Base-by-base conservation (phyloP, 1,284 basidiomycete species). In the Sphaerobolus stellatus region DNA sequence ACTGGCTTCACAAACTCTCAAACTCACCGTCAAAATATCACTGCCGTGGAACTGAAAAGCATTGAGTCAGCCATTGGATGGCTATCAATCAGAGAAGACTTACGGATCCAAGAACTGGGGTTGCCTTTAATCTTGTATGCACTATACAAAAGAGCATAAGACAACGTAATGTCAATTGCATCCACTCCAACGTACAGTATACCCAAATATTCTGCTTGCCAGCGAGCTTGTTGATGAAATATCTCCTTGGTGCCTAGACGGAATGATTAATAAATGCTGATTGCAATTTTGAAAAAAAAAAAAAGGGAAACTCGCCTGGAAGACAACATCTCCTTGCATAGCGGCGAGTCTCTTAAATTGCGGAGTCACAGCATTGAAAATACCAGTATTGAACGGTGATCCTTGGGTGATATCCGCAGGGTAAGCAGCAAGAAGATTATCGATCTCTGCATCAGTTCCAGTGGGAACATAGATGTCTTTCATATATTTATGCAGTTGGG, bases 341-440 rank as follows among this genome's bases (percentile, higher is more conserved):
- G 46, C 46, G 13, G 46, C 9, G 22, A 48, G 46, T 13, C 46
- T 20, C 29, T 48, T 48, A 48, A 25, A 48, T 20, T 48, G 28
- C 11, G 46, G 25, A 22, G 41, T 43, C 41, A 43, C 22, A 13
- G 22, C 22, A 20, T 25, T 24, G 8, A 4, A 11, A 43, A 24
- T 25, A 14, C 41, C 41, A 2, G 41, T 43, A 20, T 43, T 20
- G 18, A 43, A 43, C 13, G 41, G 41, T 14, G 22, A 24, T 43
- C 41, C 41, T 25, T 82, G 82, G 1, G 81, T 81, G 4, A 81
- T 80, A 59, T 75, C 61, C 0, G 36, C 48, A 5, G 49, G 50
- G 41, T 59, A 58, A 7, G 30, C 5, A 2, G 25, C 14, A 14
- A 24, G 58, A 46, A 44, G 56, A 61, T 5, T 29, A 13, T 5